phyloP scores from a whole-genome alignment of 768 basidiomycete genomes.

The Lactifluus pinguis region DNA sequence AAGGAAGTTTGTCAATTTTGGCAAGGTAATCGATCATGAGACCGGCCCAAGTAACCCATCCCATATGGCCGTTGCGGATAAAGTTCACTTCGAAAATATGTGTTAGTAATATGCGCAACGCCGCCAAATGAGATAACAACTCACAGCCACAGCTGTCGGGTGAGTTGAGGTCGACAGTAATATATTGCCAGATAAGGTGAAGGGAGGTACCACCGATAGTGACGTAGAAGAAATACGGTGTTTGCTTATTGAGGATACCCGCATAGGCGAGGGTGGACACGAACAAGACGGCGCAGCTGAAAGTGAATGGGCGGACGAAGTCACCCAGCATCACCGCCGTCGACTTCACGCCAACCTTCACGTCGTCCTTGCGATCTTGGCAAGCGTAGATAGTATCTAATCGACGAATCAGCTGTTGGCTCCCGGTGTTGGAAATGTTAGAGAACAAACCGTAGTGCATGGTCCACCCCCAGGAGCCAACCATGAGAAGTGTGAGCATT shows the following conservation, averaged over 20 bases:
- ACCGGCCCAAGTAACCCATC: slow-evolving; percentile 20
- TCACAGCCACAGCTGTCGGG: slow-evolving; percentile 19
- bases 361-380: slow-evolving; percentile 67
- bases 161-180: slow-evolving; percentile 19
- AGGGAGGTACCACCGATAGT: slow-evolving; percentile 19
- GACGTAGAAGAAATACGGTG: slow-evolving; percentile 19
- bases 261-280: slow-evolving; percentile 42
- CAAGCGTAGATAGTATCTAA: slow-evolving; percentile 66
- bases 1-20: slow-evolving; percentile 16
- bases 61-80: slow-evolving; percentile 18
- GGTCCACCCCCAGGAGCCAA: slow-evolving; percentile 29
- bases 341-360: slow-evolving; percentile 61
- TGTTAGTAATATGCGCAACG: not conserved
- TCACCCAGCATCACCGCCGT: slow-evolving; percentile 68
- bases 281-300: slow-evolving; percentile 45
- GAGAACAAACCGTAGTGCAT: slow-evolving; percentile 32
- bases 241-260: slow-evolving; percentile 35
- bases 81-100: slow-evolving; percentile 11
- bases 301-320: slow-evolving; percentile 48
- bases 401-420: not conserved
- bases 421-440: not conserved
- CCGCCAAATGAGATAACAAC: not conserved
- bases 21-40: slow-evolving; percentile 19
- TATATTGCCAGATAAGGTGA: slow-evolving; percentile 23
- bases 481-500: slow-evolving; percentile 15